Evolutionary conservation across 768 basidiomycete species (phyloP), one percentile per base, ranked within the genome.

Genomic region (Naganishia vishniacii): DNA sequence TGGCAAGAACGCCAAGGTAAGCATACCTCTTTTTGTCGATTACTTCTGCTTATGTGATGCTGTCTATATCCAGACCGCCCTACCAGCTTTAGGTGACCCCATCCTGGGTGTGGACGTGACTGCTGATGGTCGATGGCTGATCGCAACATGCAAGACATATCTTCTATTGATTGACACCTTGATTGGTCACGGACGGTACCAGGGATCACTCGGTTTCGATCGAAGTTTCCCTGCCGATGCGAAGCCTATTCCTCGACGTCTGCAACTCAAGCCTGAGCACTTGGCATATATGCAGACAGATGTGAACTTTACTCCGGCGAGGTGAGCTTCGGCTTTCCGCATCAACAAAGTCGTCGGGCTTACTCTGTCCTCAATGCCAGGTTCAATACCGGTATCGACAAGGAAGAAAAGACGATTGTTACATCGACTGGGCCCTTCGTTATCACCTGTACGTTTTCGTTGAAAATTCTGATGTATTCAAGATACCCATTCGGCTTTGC

Each of bases 71-170:
- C 28, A 78, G 84, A 99, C 95, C 12, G 91, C 93, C 13, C 80
- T 99, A 37, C 92, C 93, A 34, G 89, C 92, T 46, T 81, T 97
- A 20, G 95, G 95, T 15, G 92, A 95, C 78, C 89, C 94, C 47
- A 97, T 99, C 71, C 77, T 89, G 56, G 95, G 95, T 37, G 83
- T 99, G 58, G 95, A 99, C 79, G 89, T 89, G 12, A 91, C 92
- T 8, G 88, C 91, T 26, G 85, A 90, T 74, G 95, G 95, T 56
- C 86, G 91, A 56, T 99, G 87, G 83, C 84, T 99, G 59, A 88
- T 99, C 31, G 94, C 93, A 13, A 99, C 95, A 45, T 95, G 91
- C 53, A 88, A 88, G 80, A 92, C 86, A 15, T 95, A 97, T 76
- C 81, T 99, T 61, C 81, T 98, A 44, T 83, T 99, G 68, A 92